Percentiles rank a stretch among this genome's conserved stretches.
These are phyloP conservation scores for Escovopsis weberi DNA, from an alignment of 2,329 filamentous ascomycete species.

Conservation along the genomic window DNA sequence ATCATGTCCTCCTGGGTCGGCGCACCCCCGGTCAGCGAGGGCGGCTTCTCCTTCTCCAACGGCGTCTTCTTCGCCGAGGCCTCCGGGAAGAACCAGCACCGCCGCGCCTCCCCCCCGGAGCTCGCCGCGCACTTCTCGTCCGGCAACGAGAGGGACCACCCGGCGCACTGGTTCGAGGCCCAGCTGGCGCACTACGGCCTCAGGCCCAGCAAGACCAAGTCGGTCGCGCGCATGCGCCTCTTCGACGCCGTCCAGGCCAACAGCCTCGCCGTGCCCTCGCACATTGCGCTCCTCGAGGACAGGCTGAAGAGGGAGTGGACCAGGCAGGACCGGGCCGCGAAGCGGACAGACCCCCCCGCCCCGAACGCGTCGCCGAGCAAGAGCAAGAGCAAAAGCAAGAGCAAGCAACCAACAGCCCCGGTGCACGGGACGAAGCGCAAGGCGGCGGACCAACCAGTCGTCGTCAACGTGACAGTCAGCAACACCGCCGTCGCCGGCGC, in stretches of 20 bases:
- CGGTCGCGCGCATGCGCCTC: constrained; percentile 42
- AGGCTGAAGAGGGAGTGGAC: constrained; percentile 44
- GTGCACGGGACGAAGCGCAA: constrained; percentile 16
- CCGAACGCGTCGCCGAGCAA: constrained; percentile 1
- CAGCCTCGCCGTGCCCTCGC: constrained; percentile 31
- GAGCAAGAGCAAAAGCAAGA: not conserved
- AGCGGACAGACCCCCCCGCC: constrained; percentile 19
- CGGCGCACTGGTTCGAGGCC: constrained; percentile 47
- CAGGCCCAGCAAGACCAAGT: constrained; percentile 39
- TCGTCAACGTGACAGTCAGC: not conserved
- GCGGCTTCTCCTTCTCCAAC: constrained; percentile 27
- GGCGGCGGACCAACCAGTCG: constrained; percentile 5
- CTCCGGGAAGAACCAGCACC: constrained; percentile 28
- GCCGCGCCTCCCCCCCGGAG: constrained; percentile 28
- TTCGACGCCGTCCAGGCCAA: constrained; percentile 38
- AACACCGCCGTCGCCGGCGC: not conserved
- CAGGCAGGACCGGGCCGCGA: constrained; percentile 33
- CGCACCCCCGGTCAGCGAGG: constrained; percentile 11
- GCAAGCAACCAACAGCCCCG: not conserved
- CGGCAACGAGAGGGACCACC: constrained; percentile 29
- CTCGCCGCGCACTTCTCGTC: constrained; percentile 30
- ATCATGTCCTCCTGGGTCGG: constrained; percentile 6
- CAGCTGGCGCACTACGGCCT: constrained; percentile 50
- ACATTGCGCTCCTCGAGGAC: constrained; percentile 33
- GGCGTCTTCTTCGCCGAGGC: constrained; percentile 30